A percentile compares a stretch with the other conserved stretches of the same genome.
Evolutionary conservation across 352 stramenopile genomes (phyloP).

Genomic region (Pythium volutum): DNA sequence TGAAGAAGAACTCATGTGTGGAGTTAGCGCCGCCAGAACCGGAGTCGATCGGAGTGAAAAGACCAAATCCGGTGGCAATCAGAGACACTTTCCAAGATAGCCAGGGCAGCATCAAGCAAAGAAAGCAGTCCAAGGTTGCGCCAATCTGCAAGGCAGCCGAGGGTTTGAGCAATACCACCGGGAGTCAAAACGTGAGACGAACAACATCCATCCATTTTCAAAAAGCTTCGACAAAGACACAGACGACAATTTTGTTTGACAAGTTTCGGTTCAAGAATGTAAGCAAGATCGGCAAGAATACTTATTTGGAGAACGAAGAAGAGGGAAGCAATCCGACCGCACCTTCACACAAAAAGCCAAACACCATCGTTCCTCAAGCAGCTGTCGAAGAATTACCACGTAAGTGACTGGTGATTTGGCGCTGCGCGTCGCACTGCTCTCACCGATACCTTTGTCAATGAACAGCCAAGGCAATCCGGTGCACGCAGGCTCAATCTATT

Average conservation of each 20-base stretch:
- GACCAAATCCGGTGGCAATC: not conserved
- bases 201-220: not conserved
- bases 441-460: not conserved
- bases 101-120: not conserved
- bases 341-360: not conserved
- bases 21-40: not conserved
- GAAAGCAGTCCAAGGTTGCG: not conserved
- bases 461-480: not conserved
- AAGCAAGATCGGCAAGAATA: not conserved
- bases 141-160: not conserved
- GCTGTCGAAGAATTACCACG: not conserved
- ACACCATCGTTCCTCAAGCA: not conserved
- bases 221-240: not conserved
- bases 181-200: not conserved
- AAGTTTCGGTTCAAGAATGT: slow-evolving; percentile 17
- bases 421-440: not conserved
- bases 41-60: not conserved
- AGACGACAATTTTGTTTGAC: slow-evolving; percentile 2
- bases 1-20: slow-evolving; percentile 6
- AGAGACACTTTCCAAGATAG: not conserved
- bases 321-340: not conserved
- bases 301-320: not conserved
- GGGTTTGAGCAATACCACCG: not conserved
- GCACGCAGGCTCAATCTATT: not conserved
- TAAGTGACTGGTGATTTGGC: not conserved